Evolutionary conservation across 768 basidiomycete species (phyloP), one percentile per base, ranked within the genome.

Genomic region (Tricholoma furcatifolium): DNA sequence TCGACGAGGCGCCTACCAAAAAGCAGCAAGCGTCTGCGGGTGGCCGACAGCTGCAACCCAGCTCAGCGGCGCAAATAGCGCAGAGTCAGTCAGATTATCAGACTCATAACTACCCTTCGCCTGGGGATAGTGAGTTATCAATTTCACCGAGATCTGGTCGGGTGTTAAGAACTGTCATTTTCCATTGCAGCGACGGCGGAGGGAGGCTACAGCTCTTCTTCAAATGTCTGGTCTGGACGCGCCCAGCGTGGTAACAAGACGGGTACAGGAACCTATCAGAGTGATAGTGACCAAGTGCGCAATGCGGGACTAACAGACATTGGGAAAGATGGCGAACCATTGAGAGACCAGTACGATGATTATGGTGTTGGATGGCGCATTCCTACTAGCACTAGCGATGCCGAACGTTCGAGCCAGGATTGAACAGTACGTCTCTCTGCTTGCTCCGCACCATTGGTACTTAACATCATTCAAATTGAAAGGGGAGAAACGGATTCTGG

Each of bases 141-240:
- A 5, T 4, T 18, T 32, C 17, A 1, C 9, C 17, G 17, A 15
- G 30, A n/a, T 4, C 8, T 47, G 14, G 36, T 20, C 20, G 4
- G 3, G 9, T 34, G 2, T 12, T 27, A 15, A 17, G 34, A n/a
- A 24, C 24, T 10, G 4, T 38, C 11, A 38, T 23, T 44, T 11
- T 12, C 14, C 11, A 43, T 15, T 18, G n/a, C 30, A 65, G 65
- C 62, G 15, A 65, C 63, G 11, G 57, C 66, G 3, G 63, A 61
- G 34, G 66, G 65, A 1, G 66, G 66, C 6, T 67, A 65, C 40
- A 59, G 63, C 35, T 57, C 61, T 4, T 20, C 62, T 12, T 31
- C 45, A 30, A 62, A 63, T 36, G 57, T 67, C 7, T 66, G 66
- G 66, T 63, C 65, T 4, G 53, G 62, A 34, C 61, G 56, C 27